These are phyloP conservation scores for Claviceps sp. DNA, from an alignment of 2,329 filamentous ascomycete genomes.

Conservation along the genomic window DNA sequence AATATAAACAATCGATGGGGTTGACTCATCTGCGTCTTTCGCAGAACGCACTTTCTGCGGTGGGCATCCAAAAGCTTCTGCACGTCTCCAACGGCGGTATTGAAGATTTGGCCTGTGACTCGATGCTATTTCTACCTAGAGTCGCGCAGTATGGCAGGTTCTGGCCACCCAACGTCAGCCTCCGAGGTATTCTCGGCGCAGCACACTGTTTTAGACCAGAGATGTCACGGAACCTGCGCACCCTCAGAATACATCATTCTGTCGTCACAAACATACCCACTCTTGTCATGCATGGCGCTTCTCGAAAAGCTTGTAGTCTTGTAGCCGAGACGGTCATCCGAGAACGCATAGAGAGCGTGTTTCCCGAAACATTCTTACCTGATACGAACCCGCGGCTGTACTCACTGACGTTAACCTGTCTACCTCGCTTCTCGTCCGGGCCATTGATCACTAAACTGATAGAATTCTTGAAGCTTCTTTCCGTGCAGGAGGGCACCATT, in stretches of 20 bases:
- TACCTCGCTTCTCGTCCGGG: constrained; percentile 41
- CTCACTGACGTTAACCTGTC: constrained; percentile 37
- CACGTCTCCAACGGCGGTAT: constrained; percentile 30
- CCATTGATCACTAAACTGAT: constrained; percentile 33
- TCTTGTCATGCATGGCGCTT: constrained; percentile 24
- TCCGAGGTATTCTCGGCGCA: constrained; percentile 31
- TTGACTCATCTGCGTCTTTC: constrained; percentile 44
- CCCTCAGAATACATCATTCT: constrained; percentile 45
- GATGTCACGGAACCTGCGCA: constrained; percentile 37
- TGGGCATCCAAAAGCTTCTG: constrained; percentile 31
- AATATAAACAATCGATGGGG: constrained; percentile 12
- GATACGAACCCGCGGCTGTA: constrained; percentile 42
- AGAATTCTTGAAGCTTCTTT: constrained; percentile 31
- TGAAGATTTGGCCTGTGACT: constrained; percentile 39
- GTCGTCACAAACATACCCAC: constrained; percentile 41
- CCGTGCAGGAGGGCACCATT: constrained; percentile 36
- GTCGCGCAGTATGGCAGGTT: constrained; percentile 2
- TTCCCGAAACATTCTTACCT: constrained; percentile 35
- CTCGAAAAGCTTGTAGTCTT: constrained; percentile 22
- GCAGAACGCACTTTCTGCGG: constrained; percentile 31
- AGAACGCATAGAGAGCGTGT: constrained; percentile 29
- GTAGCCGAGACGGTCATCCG: constrained; percentile 32
- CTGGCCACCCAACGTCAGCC: constrained; percentile 18
- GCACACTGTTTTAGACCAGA: constrained; percentile 38
- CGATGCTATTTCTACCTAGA: constrained; percentile 18